phyloP scores from a whole-genome alignment of 202 grass and related monocot species.

The Setaria viridis region DNA sequence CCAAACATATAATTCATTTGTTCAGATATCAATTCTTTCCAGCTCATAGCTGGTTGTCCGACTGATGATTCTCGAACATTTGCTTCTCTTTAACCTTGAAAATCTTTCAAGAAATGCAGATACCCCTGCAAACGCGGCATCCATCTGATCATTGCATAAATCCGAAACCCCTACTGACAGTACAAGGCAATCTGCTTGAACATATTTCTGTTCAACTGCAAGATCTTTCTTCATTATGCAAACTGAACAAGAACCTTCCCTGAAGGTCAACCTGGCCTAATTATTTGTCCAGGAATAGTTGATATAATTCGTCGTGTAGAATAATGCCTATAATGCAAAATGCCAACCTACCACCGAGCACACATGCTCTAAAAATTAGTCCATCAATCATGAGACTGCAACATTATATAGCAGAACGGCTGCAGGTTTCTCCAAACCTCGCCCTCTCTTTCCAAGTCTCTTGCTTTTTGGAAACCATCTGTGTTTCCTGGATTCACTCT shows the following conservation, averaged over 20 bases:
- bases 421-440: constrained; percentile 1
- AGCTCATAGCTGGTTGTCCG: constrained; percentile 44
- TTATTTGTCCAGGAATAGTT: not conserved
- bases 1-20: constrained; percentile 24
- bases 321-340: constrained; percentile 21
- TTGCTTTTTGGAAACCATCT: constrained; percentile 10
- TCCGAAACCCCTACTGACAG: constrained; percentile 38
- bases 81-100: constrained; percentile 40
- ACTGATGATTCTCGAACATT: constrained; percentile 41
- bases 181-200: constrained; percentile 35
- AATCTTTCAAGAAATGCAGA: constrained; percentile 27
- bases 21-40: constrained; percentile 24
- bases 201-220: constrained; percentile 35
- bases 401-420: constrained; percentile 41
- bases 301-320: not conserved
- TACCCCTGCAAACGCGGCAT: constrained; percentile 30
- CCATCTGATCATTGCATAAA: constrained; percentile 24
- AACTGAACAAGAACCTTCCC: constrained; percentile 52
- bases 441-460: not conserved
- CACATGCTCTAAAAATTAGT: constrained; percentile 37
- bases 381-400: constrained; percentile 30
- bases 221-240: constrained; percentile 43
- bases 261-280: constrained; percentile 40
- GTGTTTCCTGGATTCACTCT: constrained; percentile 20
- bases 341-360: constrained; percentile 42